Conservation (phyloP, 352 stramenopile genomes). For the Elongisporangium anandrum region DNA sequence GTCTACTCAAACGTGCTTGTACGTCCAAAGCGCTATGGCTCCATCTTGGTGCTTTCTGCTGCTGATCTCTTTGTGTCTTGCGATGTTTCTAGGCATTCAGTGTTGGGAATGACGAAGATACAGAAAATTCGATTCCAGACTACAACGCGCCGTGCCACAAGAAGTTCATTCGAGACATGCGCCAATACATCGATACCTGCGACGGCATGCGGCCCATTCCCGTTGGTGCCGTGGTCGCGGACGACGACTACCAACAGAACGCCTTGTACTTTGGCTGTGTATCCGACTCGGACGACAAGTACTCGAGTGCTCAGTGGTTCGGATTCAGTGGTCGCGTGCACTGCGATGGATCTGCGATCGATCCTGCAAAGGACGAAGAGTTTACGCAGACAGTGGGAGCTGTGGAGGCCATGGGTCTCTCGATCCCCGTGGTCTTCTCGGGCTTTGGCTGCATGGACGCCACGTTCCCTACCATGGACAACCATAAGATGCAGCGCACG, state of each 20-base stretch:
- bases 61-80: not conserved
- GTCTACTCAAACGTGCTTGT: slow-evolving; percentile 80
- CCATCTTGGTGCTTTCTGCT: not conserved
- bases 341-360: slow-evolving; percentile 45
- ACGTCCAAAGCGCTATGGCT: not conserved
- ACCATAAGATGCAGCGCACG: slow-evolving; percentile 65
- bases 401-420: slow-evolving; percentile 57
- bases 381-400: slow-evolving; percentile 53
- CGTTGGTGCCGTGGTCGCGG: slow-evolving; percentile 69
- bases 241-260: slow-evolving; percentile 55
- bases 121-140: slow-evolving; percentile 27
- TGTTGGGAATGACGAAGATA: slow-evolving; percentile 83
- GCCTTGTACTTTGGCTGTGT: slow-evolving; percentile 86
- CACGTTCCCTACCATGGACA: slow-evolving; percentile 61
- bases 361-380: slow-evolving; percentile 37
- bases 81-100: slow-evolving; percentile 34
- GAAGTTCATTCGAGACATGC: slow-evolving; percentile 87
- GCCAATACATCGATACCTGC: slow-evolving; percentile 55
- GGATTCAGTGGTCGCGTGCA: slow-evolving; percentile 84
- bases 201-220: slow-evolving; percentile 55
- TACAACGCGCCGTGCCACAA: slow-evolving; percentile 86
- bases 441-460: slow-evolving; percentile 80
- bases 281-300: slow-evolving; percentile 53
- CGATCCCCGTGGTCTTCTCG: slow-evolving; percentile 75
- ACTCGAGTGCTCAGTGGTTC: slow-evolving; percentile 84